Evolutionary conservation across 345 rosid species (phyloP).

Genomic region (Sisymbrium altissimum): DNA sequence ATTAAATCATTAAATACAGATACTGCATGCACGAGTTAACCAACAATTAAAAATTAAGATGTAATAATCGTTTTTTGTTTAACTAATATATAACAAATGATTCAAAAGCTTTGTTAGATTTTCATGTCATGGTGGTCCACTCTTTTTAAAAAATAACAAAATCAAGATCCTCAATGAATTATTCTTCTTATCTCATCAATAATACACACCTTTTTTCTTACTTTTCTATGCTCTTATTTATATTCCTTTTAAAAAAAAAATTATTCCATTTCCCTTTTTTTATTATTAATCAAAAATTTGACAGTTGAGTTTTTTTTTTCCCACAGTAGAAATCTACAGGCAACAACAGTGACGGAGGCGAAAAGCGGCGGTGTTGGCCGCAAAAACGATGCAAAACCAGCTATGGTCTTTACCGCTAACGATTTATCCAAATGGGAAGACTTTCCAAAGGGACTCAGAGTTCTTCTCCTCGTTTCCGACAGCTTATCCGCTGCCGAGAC

Average conservation of each 20-base stretch:
- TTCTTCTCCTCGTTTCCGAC: constrained; percentile 67
- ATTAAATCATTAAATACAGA: constrained; percentile 10
- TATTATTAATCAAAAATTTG: neutral
- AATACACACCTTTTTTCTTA: constrained; percentile 31
- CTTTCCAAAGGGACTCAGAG: constrained; percentile 92
- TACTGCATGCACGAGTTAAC: constrained; percentile 33
- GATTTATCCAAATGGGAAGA: constrained; percentile 86
- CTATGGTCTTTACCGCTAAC: constrained; percentile 83
- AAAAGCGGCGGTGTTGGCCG: constrained; percentile 45
- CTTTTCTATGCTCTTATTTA: constrained; percentile 12
- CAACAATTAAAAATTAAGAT: constrained; percentile 3
- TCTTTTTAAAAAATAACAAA: constrained; percentile 10
- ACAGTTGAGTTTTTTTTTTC: neutral
- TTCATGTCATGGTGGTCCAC: constrained; percentile 33
- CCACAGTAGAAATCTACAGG: constrained; percentile 31
- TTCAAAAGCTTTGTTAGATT: constrained; percentile 29
- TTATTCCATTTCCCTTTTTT: neutral
- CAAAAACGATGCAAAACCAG: constrained; percentile 95
- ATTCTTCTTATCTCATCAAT: constrained; percentile 37
- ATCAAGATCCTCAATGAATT: constrained; percentile 28
- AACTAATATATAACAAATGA: constrained; percentile 15
- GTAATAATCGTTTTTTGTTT: neutral
- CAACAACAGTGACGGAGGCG: constrained; percentile 24
- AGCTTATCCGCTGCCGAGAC: constrained; percentile 57
- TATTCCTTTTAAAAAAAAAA: neutral